phyloP scores from a whole-genome alignment of 306 rosid genomes.

The Prunus kanzakura region DNA sequence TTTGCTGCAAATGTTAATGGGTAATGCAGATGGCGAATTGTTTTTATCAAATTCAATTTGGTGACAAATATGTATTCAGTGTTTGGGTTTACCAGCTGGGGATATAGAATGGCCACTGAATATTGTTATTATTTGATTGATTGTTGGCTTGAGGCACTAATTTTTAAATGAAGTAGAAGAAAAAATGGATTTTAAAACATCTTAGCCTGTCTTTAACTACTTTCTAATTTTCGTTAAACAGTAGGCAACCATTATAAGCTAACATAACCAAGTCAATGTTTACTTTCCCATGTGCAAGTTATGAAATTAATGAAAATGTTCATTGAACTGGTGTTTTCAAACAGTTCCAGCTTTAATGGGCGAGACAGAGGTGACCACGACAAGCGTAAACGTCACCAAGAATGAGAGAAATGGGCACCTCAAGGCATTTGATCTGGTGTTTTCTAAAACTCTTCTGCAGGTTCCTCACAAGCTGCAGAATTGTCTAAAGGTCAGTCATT shows the following conservation, averaged over 20 bases:
- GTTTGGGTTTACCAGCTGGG: not conserved
- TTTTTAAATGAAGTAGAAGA: not conserved
- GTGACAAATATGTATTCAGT: not conserved
- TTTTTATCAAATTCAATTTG: slow-evolving; percentile 2
- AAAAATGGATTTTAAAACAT: not conserved
- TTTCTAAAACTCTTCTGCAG: slow-evolving; percentile 60
- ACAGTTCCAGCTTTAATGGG: slow-evolving; percentile 46
- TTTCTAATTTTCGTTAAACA: not conserved
- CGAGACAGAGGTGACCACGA: slow-evolving; percentile 42
- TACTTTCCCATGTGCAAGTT: not conserved
- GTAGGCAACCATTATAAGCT: not conserved
- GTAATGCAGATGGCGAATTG: not conserved
- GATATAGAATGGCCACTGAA: not conserved
- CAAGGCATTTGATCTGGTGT: slow-evolving; percentile 39
- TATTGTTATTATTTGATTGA: not conserved
- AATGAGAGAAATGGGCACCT: slow-evolving; percentile 38
- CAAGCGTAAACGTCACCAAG: slow-evolving; percentile 35
- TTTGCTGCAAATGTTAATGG: slow-evolving; percentile 2
- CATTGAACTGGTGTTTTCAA: slow-evolving; percentile 11
- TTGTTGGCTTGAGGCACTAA: not conserved
- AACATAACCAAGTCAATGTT: not conserved
- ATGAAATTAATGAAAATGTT: not conserved
- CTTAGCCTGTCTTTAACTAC: not conserved
- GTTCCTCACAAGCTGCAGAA: slow-evolving; percentile 66
- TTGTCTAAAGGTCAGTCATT: slow-evolving; percentile 57